Conservation (phyloP, 176 grass and related monocot genomes). For the Hyparrhenia diplandra region DNA sequence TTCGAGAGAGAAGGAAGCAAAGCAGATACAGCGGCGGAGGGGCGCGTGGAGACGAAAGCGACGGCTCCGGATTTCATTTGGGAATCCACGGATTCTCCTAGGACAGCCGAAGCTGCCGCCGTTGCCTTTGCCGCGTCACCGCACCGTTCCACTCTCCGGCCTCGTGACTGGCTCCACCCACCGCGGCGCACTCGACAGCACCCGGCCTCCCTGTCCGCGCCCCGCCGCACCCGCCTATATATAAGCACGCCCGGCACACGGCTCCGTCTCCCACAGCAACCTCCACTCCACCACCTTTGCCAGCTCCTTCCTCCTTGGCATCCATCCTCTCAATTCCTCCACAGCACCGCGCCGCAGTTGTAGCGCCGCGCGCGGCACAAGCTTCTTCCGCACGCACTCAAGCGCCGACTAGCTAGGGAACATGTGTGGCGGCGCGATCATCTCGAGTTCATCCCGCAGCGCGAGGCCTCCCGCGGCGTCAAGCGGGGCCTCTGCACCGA, state of each 20-base stretch:
- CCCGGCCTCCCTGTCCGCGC: neutral
- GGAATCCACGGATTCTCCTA: neutral
- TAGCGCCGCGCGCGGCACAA: neutral
- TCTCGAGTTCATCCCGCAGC: conserved; percentile 40
- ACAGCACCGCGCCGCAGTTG: neutral
- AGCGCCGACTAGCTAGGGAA: neutral
- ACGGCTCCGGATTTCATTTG: neutral
- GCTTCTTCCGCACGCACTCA: too few species aligned
- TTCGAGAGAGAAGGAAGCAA: neutral
- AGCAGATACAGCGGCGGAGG: neutral
- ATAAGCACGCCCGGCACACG: conserved; percentile 25
- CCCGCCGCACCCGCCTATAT: neutral
- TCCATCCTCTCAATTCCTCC: too few species aligned
- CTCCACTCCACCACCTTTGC: neutral
- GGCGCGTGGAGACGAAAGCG: neutral
- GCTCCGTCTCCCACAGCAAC: neutral
- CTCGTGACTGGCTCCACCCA: too few species aligned
- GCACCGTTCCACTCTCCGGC: neutral
- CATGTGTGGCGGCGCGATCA: conserved; percentile 50
- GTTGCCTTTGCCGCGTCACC: neutral
- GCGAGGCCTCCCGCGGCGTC: neutral
- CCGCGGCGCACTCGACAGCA: neutral
- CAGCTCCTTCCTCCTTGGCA: too few species aligned
- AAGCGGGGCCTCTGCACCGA: conserved; percentile 33
- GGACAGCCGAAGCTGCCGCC: neutral